phyloP scores from a whole-genome alignment of 371 early-diverging fungal species.

The Actinomucor elegans region DNA sequence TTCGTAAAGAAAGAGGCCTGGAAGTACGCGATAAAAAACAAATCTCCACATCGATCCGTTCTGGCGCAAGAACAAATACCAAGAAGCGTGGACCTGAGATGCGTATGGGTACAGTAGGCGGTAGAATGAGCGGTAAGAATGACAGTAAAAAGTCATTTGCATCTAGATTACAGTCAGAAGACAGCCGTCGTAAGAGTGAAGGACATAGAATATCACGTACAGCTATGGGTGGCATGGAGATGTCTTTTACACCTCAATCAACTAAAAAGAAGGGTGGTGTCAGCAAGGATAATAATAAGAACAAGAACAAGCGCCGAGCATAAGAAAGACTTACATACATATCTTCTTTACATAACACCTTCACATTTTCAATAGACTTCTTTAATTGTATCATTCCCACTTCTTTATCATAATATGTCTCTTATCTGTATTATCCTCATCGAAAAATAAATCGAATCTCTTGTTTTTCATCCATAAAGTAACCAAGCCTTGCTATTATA shows the following conservation, averaged over 20 bases:
- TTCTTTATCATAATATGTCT: neutral
- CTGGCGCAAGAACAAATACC: neutral
- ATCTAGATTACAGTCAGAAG: conserved; percentile 35
- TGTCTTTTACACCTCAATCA: conserved; percentile 52
- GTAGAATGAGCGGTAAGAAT: conserved; percentile 25
- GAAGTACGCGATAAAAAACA: conserved; percentile 37
- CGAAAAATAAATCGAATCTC: neutral
- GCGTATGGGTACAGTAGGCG: conserved; percentile 53
- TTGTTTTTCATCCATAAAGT: neutral
- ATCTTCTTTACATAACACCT: neutral
- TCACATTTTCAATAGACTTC: neutral
- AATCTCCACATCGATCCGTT: conserved; percentile 23
- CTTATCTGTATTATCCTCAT: neutral
- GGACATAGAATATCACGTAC: conserved; percentile 57
- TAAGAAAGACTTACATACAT: conserved; percentile 4
- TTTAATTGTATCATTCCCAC: conserved; percentile 2
- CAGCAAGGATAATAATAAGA: conserved; percentile 4
- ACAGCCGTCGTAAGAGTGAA: conserved; percentile 23
- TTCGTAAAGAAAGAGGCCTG: conserved; percentile 47
- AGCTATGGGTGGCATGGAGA: conserved; percentile 66
- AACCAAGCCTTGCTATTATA: no score
- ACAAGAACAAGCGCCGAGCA: conserved; percentile 13
- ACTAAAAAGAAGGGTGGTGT: conserved; percentile 2
- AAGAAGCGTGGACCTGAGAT: conserved; percentile 48
- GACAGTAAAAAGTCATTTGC: conserved; percentile 46